Base-by-base conservation (phyloP, 2,329 filamentous ascomycete species). In the Pseudogymnoascus sp. region DNA sequence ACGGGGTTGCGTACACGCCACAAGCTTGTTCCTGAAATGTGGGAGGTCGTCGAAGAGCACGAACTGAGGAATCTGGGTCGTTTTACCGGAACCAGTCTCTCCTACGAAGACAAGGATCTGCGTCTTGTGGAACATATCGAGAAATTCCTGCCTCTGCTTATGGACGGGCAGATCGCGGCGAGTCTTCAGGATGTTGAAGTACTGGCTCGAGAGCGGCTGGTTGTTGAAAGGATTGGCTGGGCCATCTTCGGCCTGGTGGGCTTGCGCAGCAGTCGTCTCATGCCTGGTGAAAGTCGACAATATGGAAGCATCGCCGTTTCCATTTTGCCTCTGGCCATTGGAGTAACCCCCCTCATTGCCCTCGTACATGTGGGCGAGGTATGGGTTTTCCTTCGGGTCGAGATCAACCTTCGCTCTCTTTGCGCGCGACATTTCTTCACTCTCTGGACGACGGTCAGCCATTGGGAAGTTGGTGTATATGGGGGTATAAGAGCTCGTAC, bases 31-130 rank as follows among this genome's bases (percentile, higher is more conserved):
- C 69, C 87, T 87, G 67, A 86, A 80, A 71, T 97, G 91, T 26
- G 95, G 93, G 33, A 97, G 83, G 77, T 99, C 95, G 78, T 99
- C 95, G 81, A 89, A 97, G 42, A 99, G 86, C 68, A 99, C 93
- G 76, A 97, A 99, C 76, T 99, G 95, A 1, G 95, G 95, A 66
- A 99, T 97, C 80, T 99, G 95, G 0, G 95, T 99, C 4, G 95
- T 99, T 81, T 99, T 99, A 79, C 95, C 95, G 69, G 95, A 99
- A 85, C 96, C 95, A 8, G 95, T 99, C 82, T 99, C 95, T 80
- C 95, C 95, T 68, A 99, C 95, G 73, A 99, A 97, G 71, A 99
- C 95, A 66, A 99, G 86, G 69, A 99, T 97, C 78, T 99, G 95
- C 23, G 88, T 91, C 71, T 89, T 86, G 72, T 99, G 96, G 78